phyloP scores from a whole-genome alignment of 2,329 filamentous ascomycete genomes.

The Alternaria gansuensis region DNA sequence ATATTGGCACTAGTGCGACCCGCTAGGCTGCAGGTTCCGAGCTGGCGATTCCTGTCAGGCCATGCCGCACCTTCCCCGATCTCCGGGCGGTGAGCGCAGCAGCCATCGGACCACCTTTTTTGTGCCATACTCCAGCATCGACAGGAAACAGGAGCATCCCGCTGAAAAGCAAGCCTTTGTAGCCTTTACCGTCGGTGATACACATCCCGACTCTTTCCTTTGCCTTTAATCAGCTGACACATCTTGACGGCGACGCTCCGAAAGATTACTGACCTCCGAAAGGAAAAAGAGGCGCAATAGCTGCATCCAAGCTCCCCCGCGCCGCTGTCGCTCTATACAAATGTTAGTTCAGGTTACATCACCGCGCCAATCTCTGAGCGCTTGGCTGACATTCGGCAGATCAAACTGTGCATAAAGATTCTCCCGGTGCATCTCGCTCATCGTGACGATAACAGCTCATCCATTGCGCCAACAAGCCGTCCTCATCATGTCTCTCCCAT shows the following conservation, averaged over 20 bases:
- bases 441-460: slow-evolving; percentile 4
- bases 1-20: slow-evolving; percentile 22
- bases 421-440: not conserved
- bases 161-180: slow-evolving; percentile 14
- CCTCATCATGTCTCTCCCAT: slow-evolving; percentile 51
- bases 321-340: slow-evolving; percentile 3
- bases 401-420: slow-evolving; percentile 5
- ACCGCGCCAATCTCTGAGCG: not conserved
- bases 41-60: slow-evolving; percentile 19
- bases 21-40: slow-evolving; percentile 21
- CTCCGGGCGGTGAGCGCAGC: slow-evolving; percentile 28
- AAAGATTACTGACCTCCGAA: slow-evolving; percentile 5
- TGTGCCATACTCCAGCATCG: slow-evolving; percentile 16
- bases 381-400: slow-evolving; percentile 15
- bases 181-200: not conserved
- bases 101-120: slow-evolving; percentile 21
- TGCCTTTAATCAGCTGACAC: slow-evolving; percentile 6
- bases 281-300: slow-evolving; percentile 11
- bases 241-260: not conserved
- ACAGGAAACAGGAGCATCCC: slow-evolving; percentile 27
- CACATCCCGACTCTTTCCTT: not conserved
- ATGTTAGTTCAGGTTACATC: slow-evolving; percentile 15
- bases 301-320: slow-evolving; percentile 9
- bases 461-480: slow-evolving; percentile 11
- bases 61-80: slow-evolving; percentile 25